phyloP scores from a whole-genome alignment of 805 yeast genomes.

The Ogataea polymorpha region DNA sequence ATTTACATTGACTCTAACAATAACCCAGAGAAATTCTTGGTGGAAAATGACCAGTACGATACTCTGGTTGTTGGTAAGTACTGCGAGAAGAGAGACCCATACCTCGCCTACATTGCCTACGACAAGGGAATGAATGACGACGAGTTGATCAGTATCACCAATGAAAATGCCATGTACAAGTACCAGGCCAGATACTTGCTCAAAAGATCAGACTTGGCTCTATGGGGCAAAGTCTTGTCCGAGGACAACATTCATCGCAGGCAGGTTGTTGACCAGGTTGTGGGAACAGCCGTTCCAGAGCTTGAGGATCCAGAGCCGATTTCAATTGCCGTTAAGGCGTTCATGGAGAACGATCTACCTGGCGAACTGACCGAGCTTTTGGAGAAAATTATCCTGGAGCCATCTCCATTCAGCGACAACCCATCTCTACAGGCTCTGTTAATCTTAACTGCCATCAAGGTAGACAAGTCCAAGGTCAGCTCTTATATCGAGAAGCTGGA shows the following conservation, averaged over 20 bases:
- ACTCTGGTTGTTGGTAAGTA: slow-evolving; percentile 95
- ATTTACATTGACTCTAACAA: slow-evolving; percentile 97
- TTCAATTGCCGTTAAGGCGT: slow-evolving; percentile 89
- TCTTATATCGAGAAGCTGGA: slow-evolving; percentile 86
- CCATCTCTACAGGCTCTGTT: slow-evolving; percentile 91
- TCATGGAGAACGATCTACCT: slow-evolving; percentile 93
- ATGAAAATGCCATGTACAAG: slow-evolving; percentile 96
- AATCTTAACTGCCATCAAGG: slow-evolving; percentile 91
- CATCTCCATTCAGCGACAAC: slow-evolving; percentile 95
- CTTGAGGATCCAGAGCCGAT: slow-evolving; percentile 90
- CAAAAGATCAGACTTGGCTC: slow-evolving; percentile 75
- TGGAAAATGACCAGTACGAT: slow-evolving; percentile 86
- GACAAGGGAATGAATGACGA: slow-evolving; percentile 91
- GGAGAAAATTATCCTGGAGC: slow-evolving; percentile 94
- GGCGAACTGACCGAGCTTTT: slow-evolving; percentile 89
- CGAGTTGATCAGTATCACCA: slow-evolving; percentile 87
- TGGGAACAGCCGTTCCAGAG: slow-evolving; percentile 95
- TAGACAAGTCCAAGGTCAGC: slow-evolving; percentile 81
- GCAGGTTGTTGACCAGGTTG: slow-evolving; percentile 88
- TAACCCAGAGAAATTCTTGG: slow-evolving; percentile 94
- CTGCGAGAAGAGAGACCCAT: slow-evolving; percentile 99
- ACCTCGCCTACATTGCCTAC: slow-evolving; percentile 94
- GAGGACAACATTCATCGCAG: slow-evolving; percentile 83
- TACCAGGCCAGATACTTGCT: slow-evolving; percentile 97
- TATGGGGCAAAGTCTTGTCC: slow-evolving; percentile 79